Base-by-base conservation (phyloP, 805 yeast species). In the Hanseniaspora hatyaiensis region DNA sequence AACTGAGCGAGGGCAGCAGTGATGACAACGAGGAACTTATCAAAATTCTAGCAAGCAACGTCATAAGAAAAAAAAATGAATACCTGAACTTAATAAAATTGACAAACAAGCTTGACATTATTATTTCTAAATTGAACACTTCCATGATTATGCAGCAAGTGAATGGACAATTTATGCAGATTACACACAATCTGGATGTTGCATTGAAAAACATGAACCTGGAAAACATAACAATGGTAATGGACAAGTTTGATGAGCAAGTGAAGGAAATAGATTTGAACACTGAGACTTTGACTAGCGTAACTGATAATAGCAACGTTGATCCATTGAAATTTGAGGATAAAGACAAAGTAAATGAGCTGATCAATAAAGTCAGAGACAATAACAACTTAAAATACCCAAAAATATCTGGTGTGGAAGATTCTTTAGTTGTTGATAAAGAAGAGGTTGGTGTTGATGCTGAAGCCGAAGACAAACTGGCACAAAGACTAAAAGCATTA, bases 101-200 rank as follows among this genome's bases (percentile, higher is more conserved):
- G 50, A 82, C 96, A 0, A 84, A 95, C 0, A 67, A 96, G 50
- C 84, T 92, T 18, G 99, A 92, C 65, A 89, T 97, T 0, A 98
- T 92, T 20, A 94, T 97, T 0, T 81, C 94, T 3, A 68, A 98
- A 51, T 95, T 92, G 2, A 96, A 89, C 57, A 92, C 99, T 0
- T 98, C 98, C 0, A 96, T 92, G 6, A 89, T 97, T 0, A 92
- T 92, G 99, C 74, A 95, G 54, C 78, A 84, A 42, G 96, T 92
- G 9, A 85, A 95, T 0, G 87, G 88, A 1, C 88, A 87, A 56
- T 92, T 92, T 97, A 76, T 92, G 8, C 78, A 75, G 41, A 97
- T 89, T 11, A 92, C 94, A 50, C 78, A 73, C 59, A 96, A 96
- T 8, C 89, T 92, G 97, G 98, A 92, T 63, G 79, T 77, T 58